Conservation (phyloP, 2,329 filamentous ascomycete genomes). For the Ophiostoma perfectum region DNA sequence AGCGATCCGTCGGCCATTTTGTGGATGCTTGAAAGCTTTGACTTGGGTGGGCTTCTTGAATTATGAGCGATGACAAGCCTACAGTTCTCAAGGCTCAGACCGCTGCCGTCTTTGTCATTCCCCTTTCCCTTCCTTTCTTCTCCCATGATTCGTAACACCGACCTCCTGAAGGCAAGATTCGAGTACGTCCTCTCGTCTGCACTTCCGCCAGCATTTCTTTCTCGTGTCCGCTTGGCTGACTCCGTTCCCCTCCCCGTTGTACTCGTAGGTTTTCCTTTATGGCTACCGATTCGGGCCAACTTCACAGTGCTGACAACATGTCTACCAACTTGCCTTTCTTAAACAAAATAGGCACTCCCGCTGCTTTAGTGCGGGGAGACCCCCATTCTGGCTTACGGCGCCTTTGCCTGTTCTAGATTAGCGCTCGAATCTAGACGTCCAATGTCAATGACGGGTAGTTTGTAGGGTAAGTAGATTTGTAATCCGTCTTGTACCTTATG, state of each 20-base stretch:
- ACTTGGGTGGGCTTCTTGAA: not conserved
- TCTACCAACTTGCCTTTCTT: constrained; percentile 1
- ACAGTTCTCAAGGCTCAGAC: too few relatives aligned
- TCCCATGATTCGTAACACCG: too few relatives aligned
- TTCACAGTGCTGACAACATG: not conserved
- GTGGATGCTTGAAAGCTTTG: constrained; percentile 10
- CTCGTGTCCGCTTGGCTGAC: too few relatives aligned
- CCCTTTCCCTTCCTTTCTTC: too few relatives aligned
- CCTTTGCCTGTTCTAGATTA: constrained; percentile 3
- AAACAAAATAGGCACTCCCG: constrained; percentile 21
- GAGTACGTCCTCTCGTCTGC: too few relatives aligned
- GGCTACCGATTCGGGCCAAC: too few relatives aligned
- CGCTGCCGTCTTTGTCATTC: too few relatives aligned
- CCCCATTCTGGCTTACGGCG: constrained; percentile 11
- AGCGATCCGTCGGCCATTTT: constrained; percentile 18
- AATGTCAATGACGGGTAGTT: not conserved
- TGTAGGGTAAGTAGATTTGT: not conserved
- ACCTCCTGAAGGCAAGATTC: too few relatives aligned
- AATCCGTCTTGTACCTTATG: not conserved
- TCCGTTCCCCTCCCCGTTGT: too few relatives aligned
- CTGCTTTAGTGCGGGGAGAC: constrained; percentile 12
- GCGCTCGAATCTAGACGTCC: not conserved
- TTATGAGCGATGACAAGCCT: not conserved
- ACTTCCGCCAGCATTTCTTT: too few relatives aligned
- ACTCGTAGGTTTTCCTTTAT: too few relatives aligned